These are phyloP conservation scores for Epichloe sp. DNA, from an alignment of 2,329 filamentous ascomycete species.

Conservation along the genomic window DNA sequence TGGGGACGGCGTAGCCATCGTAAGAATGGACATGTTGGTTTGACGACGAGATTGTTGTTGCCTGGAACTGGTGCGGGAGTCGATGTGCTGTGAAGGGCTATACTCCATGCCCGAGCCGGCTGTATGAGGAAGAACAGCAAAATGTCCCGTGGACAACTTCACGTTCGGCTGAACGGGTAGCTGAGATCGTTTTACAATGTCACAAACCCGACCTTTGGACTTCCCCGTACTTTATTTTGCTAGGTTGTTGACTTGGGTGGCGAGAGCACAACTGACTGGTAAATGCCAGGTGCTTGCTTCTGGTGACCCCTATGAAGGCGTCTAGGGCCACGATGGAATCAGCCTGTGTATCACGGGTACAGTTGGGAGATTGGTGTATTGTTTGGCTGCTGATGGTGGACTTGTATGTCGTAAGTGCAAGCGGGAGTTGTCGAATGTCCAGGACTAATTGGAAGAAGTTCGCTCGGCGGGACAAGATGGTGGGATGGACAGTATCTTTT, in stretches of 20 bases:
- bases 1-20: slow-evolving; percentile 30
- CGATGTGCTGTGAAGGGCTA: slow-evolving; percentile 21
- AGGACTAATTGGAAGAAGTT: neutral
- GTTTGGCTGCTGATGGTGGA: neutral
- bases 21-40: slow-evolving; percentile 36
- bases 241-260: neutral
- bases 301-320: neutral
- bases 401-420: neutral
- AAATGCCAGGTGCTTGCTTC: neutral
- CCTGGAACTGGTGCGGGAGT: slow-evolving; percentile 15
- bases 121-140: neutral
- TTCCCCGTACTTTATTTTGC: neutral
- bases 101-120: slow-evolving; percentile 25
- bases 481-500: slow-evolving; percentile 12
- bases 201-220: neutral
- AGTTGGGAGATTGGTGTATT: neutral
- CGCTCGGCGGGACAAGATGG: neutral
- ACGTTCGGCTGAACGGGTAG: neutral
- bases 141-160: neutral
- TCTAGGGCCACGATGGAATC: neutral
- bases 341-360: neutral
- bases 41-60: slow-evolving; percentile 13
- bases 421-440: neutral
- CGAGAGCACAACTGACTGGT: neutral
- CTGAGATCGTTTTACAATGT: neutral